Evolutionary conservation across 176 grass and related monocot species (phyloP), one percentile per base, ranked within the genome.

Genomic region (Aegilops sharonensis): DNA sequence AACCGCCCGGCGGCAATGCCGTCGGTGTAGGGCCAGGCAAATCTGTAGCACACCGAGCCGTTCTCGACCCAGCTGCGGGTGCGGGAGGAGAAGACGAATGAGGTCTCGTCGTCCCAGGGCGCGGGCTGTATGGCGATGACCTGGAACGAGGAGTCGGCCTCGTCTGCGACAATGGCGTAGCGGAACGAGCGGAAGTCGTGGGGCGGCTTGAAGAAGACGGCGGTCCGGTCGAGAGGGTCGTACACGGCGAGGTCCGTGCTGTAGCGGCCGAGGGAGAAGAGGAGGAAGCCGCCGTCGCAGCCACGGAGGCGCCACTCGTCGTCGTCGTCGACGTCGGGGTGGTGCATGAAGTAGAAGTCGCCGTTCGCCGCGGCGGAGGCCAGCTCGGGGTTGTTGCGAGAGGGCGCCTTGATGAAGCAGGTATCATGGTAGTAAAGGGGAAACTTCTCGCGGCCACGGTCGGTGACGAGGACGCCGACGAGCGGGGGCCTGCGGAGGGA

Each of bases 121-220:
- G 52, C 8, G 42, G 50, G 34, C 42, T 77, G 36, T 3, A 42
- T 18, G 15, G 42, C 84, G 23, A 85, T 40, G 32, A 78, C 48
- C 30, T 37, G 45, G 64, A 85, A 85, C 32, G 84, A 85, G 45
- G 30, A 73, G n/a, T 78, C 73, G 45, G n/a, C 21, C 62, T 85
- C 83, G 43, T 68, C 75, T 48, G 20, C 75, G 50, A 78, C 15
- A 24, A 85, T 30, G 84, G 64, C 75, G 24, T 78, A 40, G 4
- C 0, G 6, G 47, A 31, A n/a, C 75, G 40, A 0, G 36, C 0
- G 23, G 27, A 63, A 48, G 39, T 11, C 12, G 13, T 40, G 29
- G 7, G 5, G 7, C 36, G 39, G 37, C 5, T 5, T 1, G 79
- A 82, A 25, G 86, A 81, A 75, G 30, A 66, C 3, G 30, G 85